Evolutionary conservation across 495 filamentous ascomycete genomes (phyloP), one percentile per base, ranked within the genome.

Genomic region (Lasiosphaeriaceae sp.): DNA sequence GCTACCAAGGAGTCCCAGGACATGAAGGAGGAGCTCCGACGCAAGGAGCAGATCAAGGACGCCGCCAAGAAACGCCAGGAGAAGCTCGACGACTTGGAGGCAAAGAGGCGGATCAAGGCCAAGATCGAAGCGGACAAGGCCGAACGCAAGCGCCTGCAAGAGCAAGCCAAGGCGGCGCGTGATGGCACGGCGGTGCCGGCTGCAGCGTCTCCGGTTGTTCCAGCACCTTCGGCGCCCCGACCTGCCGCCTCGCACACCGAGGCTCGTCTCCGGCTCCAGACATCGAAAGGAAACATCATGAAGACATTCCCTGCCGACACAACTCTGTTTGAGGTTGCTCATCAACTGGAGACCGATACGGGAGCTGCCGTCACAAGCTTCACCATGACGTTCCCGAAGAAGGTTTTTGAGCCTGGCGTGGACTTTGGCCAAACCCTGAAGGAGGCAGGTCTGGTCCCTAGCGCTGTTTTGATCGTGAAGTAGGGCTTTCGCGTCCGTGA

Each of bases 51-150:
- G 64, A 74, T 96, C 62, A 96, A 97, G 69, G 90, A 95, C 60
- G 92, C 90, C 1, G 86, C 84, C 50, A 81, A 83, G 58, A 95
- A 96, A 75, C 83, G 86, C 56, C 77, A 83, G 65, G 94, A 99
- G 73, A 96, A 96, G 78, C 77, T 81, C 34, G 90, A 87, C 6
- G 94, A 97, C n/a, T 68, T 87, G 37, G 89, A 87, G 45, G 93
- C 92, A 5, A 93, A 92, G 75, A 87, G 87, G 73, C 83, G 86
- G 29, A 90, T 96, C 66, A 88, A 90, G 74, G 91, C 90, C 50
- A 90, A 88, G 76, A 97, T 99, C 45, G 90, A 90, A 54, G 91
- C 89, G 11, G 90, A 96, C 72, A 95, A 90, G 74, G 87, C 88
- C 57, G 89, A 90, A 60, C 83, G 95, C 45, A 85, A 87, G 51